Evolutionary conservation across 805 yeast species (phyloP).

Genomic region (Soucietia sequanensis): DNA sequence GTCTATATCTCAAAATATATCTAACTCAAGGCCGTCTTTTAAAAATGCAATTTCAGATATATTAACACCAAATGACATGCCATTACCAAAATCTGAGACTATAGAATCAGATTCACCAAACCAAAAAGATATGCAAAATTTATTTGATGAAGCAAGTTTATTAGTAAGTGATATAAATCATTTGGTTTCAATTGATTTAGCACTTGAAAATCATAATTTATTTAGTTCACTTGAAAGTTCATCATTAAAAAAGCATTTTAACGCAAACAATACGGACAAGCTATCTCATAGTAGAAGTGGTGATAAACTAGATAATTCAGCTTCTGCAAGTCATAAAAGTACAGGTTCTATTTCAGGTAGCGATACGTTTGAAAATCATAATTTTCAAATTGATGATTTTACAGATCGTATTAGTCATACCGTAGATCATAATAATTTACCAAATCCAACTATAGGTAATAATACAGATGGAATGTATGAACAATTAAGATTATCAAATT

Average conservation of each 20-base stretch:
- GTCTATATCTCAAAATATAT: too few species aligned
- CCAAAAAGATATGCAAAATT: slow-evolving; percentile 12
- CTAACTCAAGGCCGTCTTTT: too few species aligned
- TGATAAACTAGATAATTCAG: background rate
- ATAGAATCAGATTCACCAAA: too few species aligned
- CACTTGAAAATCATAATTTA: background rate
- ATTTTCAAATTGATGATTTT: slow-evolving; percentile 20
- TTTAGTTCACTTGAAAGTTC: background rate
- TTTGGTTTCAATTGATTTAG: slow-evolving; percentile 14
- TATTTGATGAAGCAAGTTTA: slow-evolving; percentile 34
- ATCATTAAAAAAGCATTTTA: too few species aligned
- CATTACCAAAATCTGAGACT: too few species aligned
- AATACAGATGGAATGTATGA: slow-evolving; percentile 1
- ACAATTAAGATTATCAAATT: slow-evolving; percentile 13
- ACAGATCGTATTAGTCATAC: slow-evolving; percentile 5
- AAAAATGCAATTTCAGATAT: background rate
- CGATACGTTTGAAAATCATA: slow-evolving; percentile 17
- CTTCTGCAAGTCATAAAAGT: background rate
- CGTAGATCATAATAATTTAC: background rate
- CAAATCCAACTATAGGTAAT: too few species aligned
- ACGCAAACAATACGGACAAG: too few species aligned
- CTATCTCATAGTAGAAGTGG: too few species aligned
- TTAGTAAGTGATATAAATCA: slow-evolving; percentile 34
- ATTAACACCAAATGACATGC: background rate
- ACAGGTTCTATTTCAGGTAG: too few species aligned